Conservation (phyloP, 306 rosid genomes). For the Quillaja saponaria region DNA sequence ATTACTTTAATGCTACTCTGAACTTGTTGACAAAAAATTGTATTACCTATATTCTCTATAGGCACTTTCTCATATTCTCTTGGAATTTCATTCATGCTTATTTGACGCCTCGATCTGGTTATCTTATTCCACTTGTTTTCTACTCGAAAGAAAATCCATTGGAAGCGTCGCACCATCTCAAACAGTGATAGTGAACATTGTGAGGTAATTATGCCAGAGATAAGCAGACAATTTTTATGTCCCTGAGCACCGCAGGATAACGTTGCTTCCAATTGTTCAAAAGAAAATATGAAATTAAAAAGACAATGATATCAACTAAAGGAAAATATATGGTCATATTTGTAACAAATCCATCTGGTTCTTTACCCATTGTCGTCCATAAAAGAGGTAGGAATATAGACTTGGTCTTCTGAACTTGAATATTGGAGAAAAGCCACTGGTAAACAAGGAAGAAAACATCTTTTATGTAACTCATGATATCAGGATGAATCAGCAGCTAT, state of each 20-base stretch:
- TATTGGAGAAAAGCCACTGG: constrained; percentile 85
- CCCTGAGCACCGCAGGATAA: constrained; percentile 85
- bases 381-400: constrained; percentile 53
- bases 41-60: constrained; percentile 36
- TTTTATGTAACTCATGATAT: background rate
- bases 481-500: constrained; percentile 4
- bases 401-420: constrained; percentile 77
- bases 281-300: constrained; percentile 64
- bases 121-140: constrained; percentile 90
- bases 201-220: constrained; percentile 92
- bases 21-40: constrained; percentile 35
- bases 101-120: constrained; percentile 64
- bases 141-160: constrained; percentile 91
- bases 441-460: constrained; percentile 25
- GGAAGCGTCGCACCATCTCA: constrained; percentile 92
- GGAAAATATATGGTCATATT: background rate
- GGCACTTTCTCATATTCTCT: constrained; percentile 74
- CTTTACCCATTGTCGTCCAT: constrained; percentile 84
- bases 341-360: constrained; percentile 9
- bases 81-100: constrained; percentile 48
- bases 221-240: constrained; percentile 94
- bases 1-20: constrained; percentile 27
- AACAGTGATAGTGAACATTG: constrained; percentile 71
- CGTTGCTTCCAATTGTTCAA: constrained; percentile 90
- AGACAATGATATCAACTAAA: constrained; percentile 23